Evolutionary conservation across 2,329 filamentous ascomycete genomes (phyloP), one percentile per base, ranked within the genome.

Genomic region (Blumeria graminis): DNA sequence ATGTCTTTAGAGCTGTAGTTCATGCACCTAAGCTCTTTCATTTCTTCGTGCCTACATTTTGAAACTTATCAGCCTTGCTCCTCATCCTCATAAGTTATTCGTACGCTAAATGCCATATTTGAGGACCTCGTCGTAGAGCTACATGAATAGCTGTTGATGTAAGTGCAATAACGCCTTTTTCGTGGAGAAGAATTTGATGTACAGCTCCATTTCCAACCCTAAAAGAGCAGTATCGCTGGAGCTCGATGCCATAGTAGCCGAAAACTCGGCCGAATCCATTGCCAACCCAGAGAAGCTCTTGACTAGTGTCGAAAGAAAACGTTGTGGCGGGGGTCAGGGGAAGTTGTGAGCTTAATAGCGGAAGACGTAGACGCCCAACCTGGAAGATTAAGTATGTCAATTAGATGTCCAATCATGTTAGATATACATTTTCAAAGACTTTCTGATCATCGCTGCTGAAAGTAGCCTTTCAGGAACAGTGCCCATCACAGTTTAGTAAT

Each of bases 231-330:
- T 98, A 95, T 65, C 80, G 78, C 65, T 90, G 84, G 52, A 96
- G 75, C 59, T 94, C 86, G 56, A 80, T 78, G 56, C 87, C 84
- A 68, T 86, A 86, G 69, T 94, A 95, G 10, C 90, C 94, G 48
- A 81, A 84, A 52, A 96, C 80, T 61, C 88, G 81, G 60, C 92
- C 92, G 52, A 59, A 86, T 71, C 92, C 86, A 68, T 92, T 94
- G 51, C 89, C 93, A 3, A 82, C 80, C 92, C 93, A 98, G 56
- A 98, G 71, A 38, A 98, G 76, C 68, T 98, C 92, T 68, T 94
- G 84, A 41, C 76, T 75, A 57, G 83, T 84, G 68, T 98, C 92
- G 69, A 98, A 98, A 52, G 84, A 83, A 68, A 95, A 77, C 2
- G 87, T 82, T 48, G 84, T 82, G 62, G 87, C 80, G 57, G 80